These are phyloP conservation scores for Jaminaea rosea DNA, from an alignment of 1,284 basidiomycete species.

Conservation along the genomic window DNA sequence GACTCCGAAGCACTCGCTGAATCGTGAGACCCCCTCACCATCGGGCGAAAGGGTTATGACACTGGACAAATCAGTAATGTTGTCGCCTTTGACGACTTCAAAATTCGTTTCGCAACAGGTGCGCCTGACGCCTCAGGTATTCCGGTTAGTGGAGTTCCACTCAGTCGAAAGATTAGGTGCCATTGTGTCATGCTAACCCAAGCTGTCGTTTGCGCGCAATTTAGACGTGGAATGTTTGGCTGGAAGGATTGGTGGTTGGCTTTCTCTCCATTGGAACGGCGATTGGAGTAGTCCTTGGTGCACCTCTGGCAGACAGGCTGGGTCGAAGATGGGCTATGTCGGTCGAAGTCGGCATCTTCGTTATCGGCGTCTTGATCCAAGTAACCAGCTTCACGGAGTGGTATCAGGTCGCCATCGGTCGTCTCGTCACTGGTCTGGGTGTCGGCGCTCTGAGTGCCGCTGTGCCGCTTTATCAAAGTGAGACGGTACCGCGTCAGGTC, in stretches of 20 bases:
- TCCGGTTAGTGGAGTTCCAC: background rate
- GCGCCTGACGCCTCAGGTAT: slow-evolving; percentile 21
- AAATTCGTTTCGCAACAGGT: slow-evolving; percentile 56
- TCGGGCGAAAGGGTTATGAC: slow-evolving; percentile 57
- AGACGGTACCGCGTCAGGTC: slow-evolving; percentile 66
- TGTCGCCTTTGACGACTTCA: slow-evolving; percentile 65
- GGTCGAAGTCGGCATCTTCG: slow-evolving; percentile 60
- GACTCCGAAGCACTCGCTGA: background rate
- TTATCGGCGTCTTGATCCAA: slow-evolving; percentile 61
- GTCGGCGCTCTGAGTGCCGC: slow-evolving; percentile 55
- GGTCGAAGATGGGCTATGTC: slow-evolving; percentile 66
- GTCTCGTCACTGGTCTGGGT: slow-evolving; percentile 55
- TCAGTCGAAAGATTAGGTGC: background rate
- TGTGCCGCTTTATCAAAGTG: slow-evolving; percentile 67
- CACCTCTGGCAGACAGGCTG: slow-evolving; percentile 56
- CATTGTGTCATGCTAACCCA: too few relatives aligned
- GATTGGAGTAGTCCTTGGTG: slow-evolving; percentile 40
- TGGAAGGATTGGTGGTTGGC: slow-evolving; percentile 59
- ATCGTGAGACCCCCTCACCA: background rate
- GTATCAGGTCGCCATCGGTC: slow-evolving; percentile 55
- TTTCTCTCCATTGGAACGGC: slow-evolving; percentile 53
- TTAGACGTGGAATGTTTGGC: slow-evolving; percentile 30
- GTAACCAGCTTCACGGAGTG: slow-evolving; percentile 41
- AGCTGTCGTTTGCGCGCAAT: slow-evolving; percentile 3
- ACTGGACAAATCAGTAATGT: slow-evolving; percentile 72